Evolutionary conservation across 805 yeast genomes (phyloP).

Genomic region (Zygoascus bituminiphila): DNA sequence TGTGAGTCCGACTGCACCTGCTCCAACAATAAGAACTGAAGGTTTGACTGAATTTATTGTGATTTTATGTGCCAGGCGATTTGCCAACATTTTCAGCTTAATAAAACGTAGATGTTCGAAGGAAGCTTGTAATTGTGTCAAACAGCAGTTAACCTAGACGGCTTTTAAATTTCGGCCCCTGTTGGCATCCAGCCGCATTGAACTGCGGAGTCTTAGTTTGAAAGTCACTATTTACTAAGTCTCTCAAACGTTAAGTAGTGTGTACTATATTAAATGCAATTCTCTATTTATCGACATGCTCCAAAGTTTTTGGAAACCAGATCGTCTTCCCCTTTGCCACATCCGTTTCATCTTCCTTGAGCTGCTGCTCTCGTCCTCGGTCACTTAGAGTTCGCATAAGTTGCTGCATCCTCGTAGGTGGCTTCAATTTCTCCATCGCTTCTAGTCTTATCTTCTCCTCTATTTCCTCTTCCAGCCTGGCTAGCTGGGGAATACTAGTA

Average conservation of each 20-base stretch:
- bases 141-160: no score
- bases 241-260: no score
- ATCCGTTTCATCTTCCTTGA: constrained; percentile 17
- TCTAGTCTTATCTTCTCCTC: constrained; percentile 20
- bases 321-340: constrained; percentile 8
- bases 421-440: constrained; percentile 20
- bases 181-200: no score
- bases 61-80: no score
- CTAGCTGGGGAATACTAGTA: constrained; percentile 17
- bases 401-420: constrained; percentile 22
- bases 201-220: no score
- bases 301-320: constrained; percentile 13
- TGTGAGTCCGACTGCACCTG: constrained; percentile 14
- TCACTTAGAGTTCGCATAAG: constrained; percentile 26
- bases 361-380: constrained; percentile 23
- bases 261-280: no score
- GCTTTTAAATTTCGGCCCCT: no score
- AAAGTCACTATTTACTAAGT: no score
- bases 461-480: constrained; percentile 17
- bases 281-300: neutral
- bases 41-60: no score
- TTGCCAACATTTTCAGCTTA: no score
- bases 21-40: constrained; percentile 15
- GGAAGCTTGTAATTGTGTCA: no score
- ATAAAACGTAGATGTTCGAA: no score